phyloP scores from a whole-genome alignment of 192 early-diverging fungal species.

The Diversispora eburnea region DNA sequence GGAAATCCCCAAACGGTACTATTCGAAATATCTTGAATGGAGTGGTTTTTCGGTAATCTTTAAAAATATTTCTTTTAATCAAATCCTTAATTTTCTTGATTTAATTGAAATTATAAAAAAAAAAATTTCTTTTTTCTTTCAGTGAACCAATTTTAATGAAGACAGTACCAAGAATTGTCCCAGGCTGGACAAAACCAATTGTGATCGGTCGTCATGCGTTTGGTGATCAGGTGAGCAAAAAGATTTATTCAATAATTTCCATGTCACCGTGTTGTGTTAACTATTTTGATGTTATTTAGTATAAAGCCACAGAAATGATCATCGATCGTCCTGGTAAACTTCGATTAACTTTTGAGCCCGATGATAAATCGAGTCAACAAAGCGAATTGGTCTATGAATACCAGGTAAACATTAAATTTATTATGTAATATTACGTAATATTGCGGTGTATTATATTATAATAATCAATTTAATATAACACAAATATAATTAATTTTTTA shows the following conservation, averaged over 20 bases:
- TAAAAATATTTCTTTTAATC: neutral
- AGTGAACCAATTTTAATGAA: constrained; percentile 93
- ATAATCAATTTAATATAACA: neutral
- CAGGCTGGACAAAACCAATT: constrained; percentile 92
- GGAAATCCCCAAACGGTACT: constrained; percentile 95
- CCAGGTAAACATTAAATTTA: neutral
- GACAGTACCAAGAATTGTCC: constrained; percentile 88
- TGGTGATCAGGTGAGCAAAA: constrained; percentile 74
- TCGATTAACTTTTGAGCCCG: constrained; percentile 87
- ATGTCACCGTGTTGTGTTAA: neutral
- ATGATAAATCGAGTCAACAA: constrained; percentile 58
- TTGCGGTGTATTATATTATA: neutral
- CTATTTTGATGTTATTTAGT: constrained; percentile 48
- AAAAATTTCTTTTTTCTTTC: neutral
- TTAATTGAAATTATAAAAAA: neutral
- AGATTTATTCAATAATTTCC: neutral
- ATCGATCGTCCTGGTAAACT: constrained; percentile 85
- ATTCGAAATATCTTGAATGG: constrained; percentile 96
- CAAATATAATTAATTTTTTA: neutral
- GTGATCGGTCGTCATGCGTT: constrained; percentile 96
- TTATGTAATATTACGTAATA: neutral
- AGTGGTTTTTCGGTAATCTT: constrained; percentile 73
- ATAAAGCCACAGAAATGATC: constrained; percentile 95
- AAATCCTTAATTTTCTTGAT: neutral
- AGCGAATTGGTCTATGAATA: constrained; percentile 79